These are phyloP conservation scores for Podospora sp. DNA, from an alignment of 495 filamentous ascomycete species.

Conservation along the genomic window DNA sequence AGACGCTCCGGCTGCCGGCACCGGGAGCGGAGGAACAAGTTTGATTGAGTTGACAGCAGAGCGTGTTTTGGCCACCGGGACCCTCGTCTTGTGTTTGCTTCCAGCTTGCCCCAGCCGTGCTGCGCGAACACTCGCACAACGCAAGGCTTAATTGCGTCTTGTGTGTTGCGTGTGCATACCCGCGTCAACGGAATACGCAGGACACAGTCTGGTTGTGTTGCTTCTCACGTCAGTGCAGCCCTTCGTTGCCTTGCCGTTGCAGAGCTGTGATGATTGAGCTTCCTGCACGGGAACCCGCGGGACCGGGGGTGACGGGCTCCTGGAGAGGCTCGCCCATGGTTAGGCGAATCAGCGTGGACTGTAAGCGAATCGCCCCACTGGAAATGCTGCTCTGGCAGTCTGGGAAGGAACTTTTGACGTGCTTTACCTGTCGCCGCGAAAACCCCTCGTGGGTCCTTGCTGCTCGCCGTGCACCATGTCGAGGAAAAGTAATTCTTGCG, in stretches of 20 bases:
- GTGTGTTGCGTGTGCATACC: background rate
- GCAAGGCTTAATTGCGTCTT: background rate
- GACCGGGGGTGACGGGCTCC: background rate
- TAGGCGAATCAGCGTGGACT: constrained; percentile 34
- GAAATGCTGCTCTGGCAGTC: background rate
- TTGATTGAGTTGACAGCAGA: no score
- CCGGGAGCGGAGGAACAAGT: no score
- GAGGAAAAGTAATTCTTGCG: background rate
- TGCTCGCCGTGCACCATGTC: background rate
- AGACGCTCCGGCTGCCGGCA: background rate
- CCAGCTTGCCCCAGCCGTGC: background rate
- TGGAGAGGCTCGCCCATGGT: constrained; percentile 10
- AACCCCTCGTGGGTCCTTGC: background rate
- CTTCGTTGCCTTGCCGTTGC: background rate
- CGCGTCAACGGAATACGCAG: background rate
- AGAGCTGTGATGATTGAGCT: constrained; percentile 3
- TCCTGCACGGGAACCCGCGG: background rate
- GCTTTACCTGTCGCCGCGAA: background rate
- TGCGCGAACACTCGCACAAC: background rate
- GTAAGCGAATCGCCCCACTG: constrained; percentile 37
- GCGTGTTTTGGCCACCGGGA: no score
- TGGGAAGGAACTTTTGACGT: background rate
- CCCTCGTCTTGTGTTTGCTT: background rate
- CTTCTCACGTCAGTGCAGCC: constrained; percentile 21
- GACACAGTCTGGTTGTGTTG: background rate